Evolutionary conservation across 768 basidiomycete species (phyloP), one percentile per base, ranked within the genome.

Genomic region (Mycena kentingensis): DNA sequence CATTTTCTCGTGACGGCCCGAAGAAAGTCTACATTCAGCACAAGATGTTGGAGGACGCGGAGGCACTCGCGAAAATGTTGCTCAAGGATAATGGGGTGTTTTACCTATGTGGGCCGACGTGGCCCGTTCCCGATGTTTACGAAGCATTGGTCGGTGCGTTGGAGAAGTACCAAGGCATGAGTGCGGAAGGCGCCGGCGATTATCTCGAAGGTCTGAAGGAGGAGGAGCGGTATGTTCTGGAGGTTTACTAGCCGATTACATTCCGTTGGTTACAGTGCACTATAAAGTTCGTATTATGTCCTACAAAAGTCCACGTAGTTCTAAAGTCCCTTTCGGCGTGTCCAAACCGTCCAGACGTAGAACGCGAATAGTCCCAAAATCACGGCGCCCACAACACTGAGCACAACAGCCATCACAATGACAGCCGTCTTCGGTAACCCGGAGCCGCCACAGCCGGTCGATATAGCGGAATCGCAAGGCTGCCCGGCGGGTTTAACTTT

Each of bases 41-140:
- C 77, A 95, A 91, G 80, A 98, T 98, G 94, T 76, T 84, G 34
- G 86, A 96, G 65, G 93, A 99, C 68, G 88, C 88, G 16, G 80
- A 83, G 61, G 74, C 77, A 26, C 80, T 99, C 22, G 86, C 85
- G 38, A 72, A 80, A 56, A 85, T 91, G 82, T 72, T 98, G 49
- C 75, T 85, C 61, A 76, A 84, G 51, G 80, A 85, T 55, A 63
- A 80, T 35, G 93, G 92, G 27, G 90, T 85, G 41, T 99, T 99
- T 75, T 98, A 98, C 71, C 77, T 99, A 38, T 98, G 97, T 68
- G 96, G 96, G 24, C 97, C 96, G 31, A 98, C 96, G 24, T 97
- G 95, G 96, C 97, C 97, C n/a, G 96, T 98, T 19, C 94, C 97
- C 2, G 97, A 98, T 64, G 93, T 99, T 5, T 96, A 90, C 63